A percentile compares a stretch with the other conserved stretches of the same genome.
phyloP scores from a whole-genome alignment of 2,329 filamentous ascomycete genomes.

The Scopulariopsis brevicaulis region DNA sequence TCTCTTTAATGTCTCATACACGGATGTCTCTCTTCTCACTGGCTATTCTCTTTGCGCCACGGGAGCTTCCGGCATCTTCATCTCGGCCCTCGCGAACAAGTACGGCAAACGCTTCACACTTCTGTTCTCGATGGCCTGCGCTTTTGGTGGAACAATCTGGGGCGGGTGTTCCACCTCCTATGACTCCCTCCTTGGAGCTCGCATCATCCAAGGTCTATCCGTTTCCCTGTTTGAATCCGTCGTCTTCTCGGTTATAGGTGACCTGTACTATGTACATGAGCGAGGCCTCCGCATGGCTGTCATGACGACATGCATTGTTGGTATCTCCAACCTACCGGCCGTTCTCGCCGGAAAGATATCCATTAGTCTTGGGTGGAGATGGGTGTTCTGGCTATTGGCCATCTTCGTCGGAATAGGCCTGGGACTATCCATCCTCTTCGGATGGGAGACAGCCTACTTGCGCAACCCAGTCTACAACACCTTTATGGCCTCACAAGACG shows the following conservation, averaged over 20 bases:
- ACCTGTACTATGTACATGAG: neutral
- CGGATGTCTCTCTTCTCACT: neutral
- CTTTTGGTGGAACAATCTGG: neutral
- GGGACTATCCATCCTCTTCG: neutral
- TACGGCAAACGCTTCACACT: neutral
- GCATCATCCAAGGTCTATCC: neutral
- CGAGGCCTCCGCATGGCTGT: neutral
- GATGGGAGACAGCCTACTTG: neutral
- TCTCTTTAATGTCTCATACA: neutral
- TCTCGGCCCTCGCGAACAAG: neutral
- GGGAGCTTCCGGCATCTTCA: neutral
- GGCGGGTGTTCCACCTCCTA: neutral
- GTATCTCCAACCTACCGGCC: neutral
- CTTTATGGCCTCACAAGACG: neutral
- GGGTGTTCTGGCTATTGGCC: neutral
- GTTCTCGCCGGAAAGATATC: neutral
- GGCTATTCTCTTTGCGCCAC: neutral
- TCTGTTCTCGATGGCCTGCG: neutral
- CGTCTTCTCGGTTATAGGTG: neutral
- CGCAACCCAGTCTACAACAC: neutral
- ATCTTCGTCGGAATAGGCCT: neutral
- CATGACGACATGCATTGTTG: neutral
- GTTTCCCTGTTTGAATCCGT: neutral
- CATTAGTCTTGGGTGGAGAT: neutral
- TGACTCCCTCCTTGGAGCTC: neutral